Percentiles rank a stretch among this genome's conserved stretches.
These are phyloP conservation scores for Samsoniella hepiali DNA, from an alignment of 2,329 filamentous ascomycete species.

Conservation along the genomic window DNA sequence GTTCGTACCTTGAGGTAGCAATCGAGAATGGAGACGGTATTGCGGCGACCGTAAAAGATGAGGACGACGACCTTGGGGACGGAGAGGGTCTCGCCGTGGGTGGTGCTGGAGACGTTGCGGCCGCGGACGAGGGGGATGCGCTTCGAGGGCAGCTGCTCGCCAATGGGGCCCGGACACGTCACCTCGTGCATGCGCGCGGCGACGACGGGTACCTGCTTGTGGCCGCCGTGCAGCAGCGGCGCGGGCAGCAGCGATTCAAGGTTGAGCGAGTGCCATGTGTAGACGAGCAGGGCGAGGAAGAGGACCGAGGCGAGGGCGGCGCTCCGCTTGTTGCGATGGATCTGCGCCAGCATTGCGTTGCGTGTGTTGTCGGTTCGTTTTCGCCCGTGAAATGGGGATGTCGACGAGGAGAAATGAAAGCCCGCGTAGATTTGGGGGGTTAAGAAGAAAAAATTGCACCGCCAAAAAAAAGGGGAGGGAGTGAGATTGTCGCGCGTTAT, in stretches of 20 bases:
- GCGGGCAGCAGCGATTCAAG: slow-evolving; percentile 16
- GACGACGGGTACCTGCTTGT: neutral
- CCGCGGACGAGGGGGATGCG: slow-evolving; percentile 15
- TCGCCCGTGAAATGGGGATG: neutral
- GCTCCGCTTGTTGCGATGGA: slow-evolving; percentile 11
- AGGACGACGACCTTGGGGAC: slow-evolving; percentile 40
- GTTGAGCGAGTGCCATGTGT: slow-evolving; percentile 16
- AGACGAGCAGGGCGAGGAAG: slow-evolving; percentile 13
- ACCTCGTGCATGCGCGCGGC: slow-evolving; percentile 14
- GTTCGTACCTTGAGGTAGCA: slow-evolving; percentile 41
- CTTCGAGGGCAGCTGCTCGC: slow-evolving; percentile 1
- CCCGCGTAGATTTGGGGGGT: neutral
- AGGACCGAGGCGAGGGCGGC: slow-evolving; percentile 12
- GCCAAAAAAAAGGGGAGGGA: slow-evolving; percentile 4
- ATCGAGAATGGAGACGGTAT: slow-evolving; percentile 43
- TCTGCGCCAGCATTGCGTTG: slow-evolving; percentile 3
- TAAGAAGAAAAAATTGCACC: neutral
- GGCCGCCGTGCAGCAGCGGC: slow-evolving; percentile 12
- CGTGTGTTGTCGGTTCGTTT: neutral
- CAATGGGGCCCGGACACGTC: slow-evolving; percentile 11
- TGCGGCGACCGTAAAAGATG: slow-evolving; percentile 45
- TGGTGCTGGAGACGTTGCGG: slow-evolving; percentile 12
- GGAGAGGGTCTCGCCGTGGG: slow-evolving; percentile 16
- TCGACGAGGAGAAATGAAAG: neutral
- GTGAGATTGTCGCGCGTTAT: neutral